Percentiles rank a stretch among this genome's conserved stretches.
Conservation (phyloP, 306 rosid genomes). For the Fragaria ananassa region DNA sequence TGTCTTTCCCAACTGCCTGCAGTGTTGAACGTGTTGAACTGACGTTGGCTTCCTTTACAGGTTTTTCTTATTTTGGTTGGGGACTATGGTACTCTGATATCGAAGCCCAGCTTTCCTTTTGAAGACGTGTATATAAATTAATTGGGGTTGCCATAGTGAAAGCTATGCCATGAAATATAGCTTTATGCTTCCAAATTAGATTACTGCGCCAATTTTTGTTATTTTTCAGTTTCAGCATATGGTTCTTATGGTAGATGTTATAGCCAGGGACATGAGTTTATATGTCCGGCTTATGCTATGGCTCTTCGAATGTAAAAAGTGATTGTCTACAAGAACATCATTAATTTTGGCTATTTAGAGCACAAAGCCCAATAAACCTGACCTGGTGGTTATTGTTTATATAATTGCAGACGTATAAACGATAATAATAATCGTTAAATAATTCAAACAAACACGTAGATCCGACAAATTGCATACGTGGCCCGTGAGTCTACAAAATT, state of each 20-base stretch:
- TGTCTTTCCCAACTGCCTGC: background rate
- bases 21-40: conserved; percentile 13
- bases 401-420: too few species aligned
- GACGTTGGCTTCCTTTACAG: conserved; percentile 11
- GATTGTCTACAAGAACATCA: background rate
- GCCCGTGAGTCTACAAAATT: too few species aligned
- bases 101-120: conserved; percentile 39
- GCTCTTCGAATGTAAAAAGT: conserved; percentile 41
- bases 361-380: background rate
- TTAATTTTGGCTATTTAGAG: background rate
- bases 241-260: background rate
- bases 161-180: conserved; percentile 33
- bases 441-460: too few species aligned
- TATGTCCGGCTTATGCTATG: conserved; percentile 25
- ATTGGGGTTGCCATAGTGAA: conserved; percentile 25
- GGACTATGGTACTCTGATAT: conserved; percentile 30
- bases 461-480: too few species aligned
- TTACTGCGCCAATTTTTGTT: conserved; percentile 30
- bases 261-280: conserved; percentile 16
- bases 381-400: background rate
- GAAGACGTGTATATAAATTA: conserved; percentile 42
- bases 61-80: conserved; percentile 32
- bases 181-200: conserved; percentile 39
- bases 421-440: too few species aligned
- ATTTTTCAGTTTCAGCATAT: conserved; percentile 10